Evolutionary conservation across 192 early-diverging fungal species (phyloP).

Genomic region (Gryganskiella cystojenkinii): DNA sequence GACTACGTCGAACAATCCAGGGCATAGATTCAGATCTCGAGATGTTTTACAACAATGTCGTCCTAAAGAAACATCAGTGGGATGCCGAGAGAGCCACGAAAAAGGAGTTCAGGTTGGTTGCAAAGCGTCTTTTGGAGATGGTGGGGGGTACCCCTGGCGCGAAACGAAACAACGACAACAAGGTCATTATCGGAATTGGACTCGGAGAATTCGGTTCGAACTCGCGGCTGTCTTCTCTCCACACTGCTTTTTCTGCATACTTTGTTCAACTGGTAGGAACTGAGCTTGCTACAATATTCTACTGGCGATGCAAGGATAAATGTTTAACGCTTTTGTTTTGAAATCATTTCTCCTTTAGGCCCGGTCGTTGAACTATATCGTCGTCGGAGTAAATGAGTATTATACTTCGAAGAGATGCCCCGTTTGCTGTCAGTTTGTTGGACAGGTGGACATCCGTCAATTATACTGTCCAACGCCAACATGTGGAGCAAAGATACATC

Average conservation of each 20-base stretch:
- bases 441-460: background rate
- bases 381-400: constrained; percentile 5
- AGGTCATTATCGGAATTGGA: background rate
- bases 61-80: constrained; percentile 10
- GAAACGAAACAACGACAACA: background rate
- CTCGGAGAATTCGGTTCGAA: background rate
- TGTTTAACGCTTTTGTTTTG: background rate
- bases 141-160: constrained; percentile 1
- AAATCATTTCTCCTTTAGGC: background rate
- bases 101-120: constrained; percentile 10
- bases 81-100: background rate
- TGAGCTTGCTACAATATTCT: no score
- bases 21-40: constrained; percentile 3
- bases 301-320: background rate
- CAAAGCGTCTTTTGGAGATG: constrained; percentile 8
- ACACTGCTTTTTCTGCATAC: background rate
- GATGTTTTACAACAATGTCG: constrained; percentile 8
- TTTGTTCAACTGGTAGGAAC: background rate
- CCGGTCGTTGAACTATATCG: constrained; percentile 6
- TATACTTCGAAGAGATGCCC: constrained; percentile 1
- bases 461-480: no score
- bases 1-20: background rate
- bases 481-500: background rate
- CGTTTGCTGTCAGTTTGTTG: constrained; percentile 5
- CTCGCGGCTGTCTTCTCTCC: background rate